Conservation (phyloP, 805 yeast genomes). For the Scheffersomyces coipomensis region DNA sequence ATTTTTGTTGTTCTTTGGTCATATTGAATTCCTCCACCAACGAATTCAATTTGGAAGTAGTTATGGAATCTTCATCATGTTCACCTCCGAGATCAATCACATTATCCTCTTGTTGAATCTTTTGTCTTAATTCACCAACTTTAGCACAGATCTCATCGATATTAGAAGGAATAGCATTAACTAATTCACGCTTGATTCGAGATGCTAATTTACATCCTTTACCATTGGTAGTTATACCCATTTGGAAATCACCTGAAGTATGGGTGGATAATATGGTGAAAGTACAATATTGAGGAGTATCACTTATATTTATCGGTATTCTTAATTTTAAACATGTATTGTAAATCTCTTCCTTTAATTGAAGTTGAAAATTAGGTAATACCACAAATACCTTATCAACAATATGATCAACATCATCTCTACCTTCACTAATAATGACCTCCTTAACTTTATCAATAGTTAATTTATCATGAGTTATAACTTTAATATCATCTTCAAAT, state of each 20-base stretch:
- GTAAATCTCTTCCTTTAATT: slow-evolving; percentile 41
- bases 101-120: slow-evolving; percentile 53
- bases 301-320: slow-evolving; percentile 82
- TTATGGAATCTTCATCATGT: slow-evolving; percentile 70
- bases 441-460: slow-evolving; percentile 1
- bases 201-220: slow-evolving; percentile 87
- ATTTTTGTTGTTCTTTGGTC: slow-evolving; percentile 49
- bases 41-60: slow-evolving; percentile 55
- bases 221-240: slow-evolving; percentile 84
- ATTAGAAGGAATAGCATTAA: slow-evolving; percentile 62
- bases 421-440: slow-evolving; percentile 58
- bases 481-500: slow-evolving; percentile 20
- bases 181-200: slow-evolving; percentile 73
- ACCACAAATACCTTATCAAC: slow-evolving; percentile 79
- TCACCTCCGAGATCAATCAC: slow-evolving; percentile 43
- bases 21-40: slow-evolving; percentile 60
- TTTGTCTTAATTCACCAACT: slow-evolving; percentile 63
- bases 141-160: slow-evolving; percentile 67
- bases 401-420: slow-evolving; percentile 56
- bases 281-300: slow-evolving; percentile 67
- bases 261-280: slow-evolving; percentile 75
- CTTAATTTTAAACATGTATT: slow-evolving; percentile 56
- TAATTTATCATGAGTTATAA: slow-evolving; percentile 12
- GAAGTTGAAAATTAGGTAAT: slow-evolving; percentile 25
- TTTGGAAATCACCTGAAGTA: slow-evolving; percentile 68